These are phyloP conservation scores for Diplodia corticola DNA, from an alignment of 2,329 filamentous ascomycete species.

Conservation along the genomic window DNA sequence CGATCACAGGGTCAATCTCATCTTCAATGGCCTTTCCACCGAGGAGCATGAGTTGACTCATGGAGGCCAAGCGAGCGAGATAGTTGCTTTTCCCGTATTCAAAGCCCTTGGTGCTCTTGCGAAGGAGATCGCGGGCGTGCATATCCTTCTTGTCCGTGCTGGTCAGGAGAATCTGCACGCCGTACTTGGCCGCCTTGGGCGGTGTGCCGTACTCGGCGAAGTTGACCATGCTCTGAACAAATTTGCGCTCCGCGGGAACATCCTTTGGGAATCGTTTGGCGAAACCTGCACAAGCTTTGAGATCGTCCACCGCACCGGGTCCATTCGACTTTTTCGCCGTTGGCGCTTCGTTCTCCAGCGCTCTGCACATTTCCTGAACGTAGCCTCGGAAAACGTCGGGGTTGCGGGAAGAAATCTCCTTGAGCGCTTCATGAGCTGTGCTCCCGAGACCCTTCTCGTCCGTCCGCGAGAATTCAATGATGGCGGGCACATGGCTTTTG, in stretches of 20 bases:
- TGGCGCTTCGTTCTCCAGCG: slow-evolving; percentile 78
- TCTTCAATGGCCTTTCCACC: slow-evolving; percentile 69
- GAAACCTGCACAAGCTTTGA: slow-evolving; percentile 93
- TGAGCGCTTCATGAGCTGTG: slow-evolving; percentile 84
- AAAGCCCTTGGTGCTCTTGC: slow-evolving; percentile 73
- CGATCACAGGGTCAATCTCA: slow-evolving; percentile 72
- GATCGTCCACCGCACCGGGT: slow-evolving; percentile 75
- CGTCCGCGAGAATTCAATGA: slow-evolving; percentile 83
- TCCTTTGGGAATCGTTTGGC: slow-evolving; percentile 83
- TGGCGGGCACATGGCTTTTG: slow-evolving; percentile 85
- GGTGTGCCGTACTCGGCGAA: slow-evolving; percentile 83
- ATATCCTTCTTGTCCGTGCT: slow-evolving; percentile 77
- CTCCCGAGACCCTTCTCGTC: slow-evolving; percentile 76
- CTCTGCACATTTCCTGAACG: slow-evolving; percentile 85
- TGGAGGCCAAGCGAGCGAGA: slow-evolving; percentile 68
- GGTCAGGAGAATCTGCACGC: slow-evolving; percentile 83
- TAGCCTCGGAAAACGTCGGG: slow-evolving; percentile 92
- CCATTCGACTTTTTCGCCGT: slow-evolving; percentile 68
- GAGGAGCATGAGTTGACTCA: slow-evolving; percentile 75
- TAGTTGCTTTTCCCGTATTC: slow-evolving; percentile 72
- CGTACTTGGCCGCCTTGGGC: slow-evolving; percentile 85
- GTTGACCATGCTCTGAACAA: slow-evolving; percentile 75
- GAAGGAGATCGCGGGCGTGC: slow-evolving; percentile 79
- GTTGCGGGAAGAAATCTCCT: slow-evolving; percentile 86
- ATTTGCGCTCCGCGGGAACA: slow-evolving; percentile 76